These are phyloP conservation scores for Plantago rigida DNA, from an alignment of 305 asterid species.

Conservation along the genomic window DNA sequence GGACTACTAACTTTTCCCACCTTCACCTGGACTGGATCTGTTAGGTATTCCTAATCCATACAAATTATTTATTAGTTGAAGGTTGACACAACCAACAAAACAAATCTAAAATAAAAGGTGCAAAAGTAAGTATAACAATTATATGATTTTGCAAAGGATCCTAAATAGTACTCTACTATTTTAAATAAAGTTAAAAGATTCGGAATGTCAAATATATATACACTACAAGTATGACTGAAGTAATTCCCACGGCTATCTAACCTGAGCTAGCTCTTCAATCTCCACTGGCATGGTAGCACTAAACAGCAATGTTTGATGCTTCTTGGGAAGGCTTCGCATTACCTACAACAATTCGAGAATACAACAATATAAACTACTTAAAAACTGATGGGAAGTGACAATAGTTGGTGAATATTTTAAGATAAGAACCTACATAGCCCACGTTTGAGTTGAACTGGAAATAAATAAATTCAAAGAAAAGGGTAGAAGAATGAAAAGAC, in stretches of 20 bases:
- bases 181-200: background rate
- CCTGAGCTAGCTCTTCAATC: conserved; percentile 84
- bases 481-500: background rate
- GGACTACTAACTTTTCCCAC: conserved; percentile 96
- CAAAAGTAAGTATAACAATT: no score
- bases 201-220: conserved; percentile 4
- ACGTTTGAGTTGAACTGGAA: no score
- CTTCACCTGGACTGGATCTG: conserved; percentile 69
- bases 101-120: background rate
- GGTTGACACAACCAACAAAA: background rate
- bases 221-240: no score
- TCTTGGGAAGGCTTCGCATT: conserved; percentile 73
- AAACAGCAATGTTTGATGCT: conserved; percentile 76
- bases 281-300: conserved; percentile 96
- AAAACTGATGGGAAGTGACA: conserved; percentile 7
- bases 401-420: background rate
- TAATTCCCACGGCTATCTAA: conserved; percentile 28
- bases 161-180: no score
- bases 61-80: background rate
- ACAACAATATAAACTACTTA: conserved; percentile 13
- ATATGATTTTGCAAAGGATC: background rate
- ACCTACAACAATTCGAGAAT: conserved; percentile 41
- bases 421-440: background rate
- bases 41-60: conserved; percentile 56
- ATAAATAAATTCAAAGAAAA: background rate